Evolutionary conservation across 164 flowering plant species (phyloP), one percentile per base, ranked within the genome.

Genomic region (Annona squamosa): DNA sequence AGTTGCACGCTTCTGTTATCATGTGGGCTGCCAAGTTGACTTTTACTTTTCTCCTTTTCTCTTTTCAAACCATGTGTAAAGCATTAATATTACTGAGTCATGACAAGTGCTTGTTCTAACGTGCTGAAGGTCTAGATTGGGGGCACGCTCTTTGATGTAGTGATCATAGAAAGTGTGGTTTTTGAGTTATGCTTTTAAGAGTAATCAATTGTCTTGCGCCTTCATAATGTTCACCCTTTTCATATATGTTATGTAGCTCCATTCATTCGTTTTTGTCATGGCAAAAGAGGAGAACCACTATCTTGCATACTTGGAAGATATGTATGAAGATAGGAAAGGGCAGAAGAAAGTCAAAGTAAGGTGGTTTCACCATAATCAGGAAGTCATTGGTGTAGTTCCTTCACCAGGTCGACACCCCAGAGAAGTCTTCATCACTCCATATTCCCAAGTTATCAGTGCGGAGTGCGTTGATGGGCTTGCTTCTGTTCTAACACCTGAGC

Each of bases 381-480:
- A 96, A 86, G 97, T 96, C 17, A 81, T 80, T 77, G 87, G 89
- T 37, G 82, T 80, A 26, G 74, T 72, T 3, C 78, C 85, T 65
- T 56, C 87, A 46, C 79, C 84, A 41, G 88, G 84, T 76, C 82
- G 87, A 57, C 94, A 91, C 72, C 88, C 93, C n/a, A 85, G 86
- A 80, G 98, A 96, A 85, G 94, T 96, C 74, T 96, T 93, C 76
- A 86, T 93, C 72, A 93, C 99, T 1, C 94, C 97, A 10, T 82
- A 89, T 81, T 81, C 86, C 46, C 97, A 96, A 73, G 98, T 91
- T 67, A 89, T 93, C 71, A 93, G 99, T 84, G 98, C 88, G 7
- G 99, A 93, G 72, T 93, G 98, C 82, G 91, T 96, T 71, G 97
- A 96, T 80, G 98, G 98, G 77, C 89, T 88, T 65, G 92, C 97